Evolutionary conservation across 805 yeast genomes (phyloP), one percentile per base, ranked within the genome.

Genomic region (Pichia ethanolica): DNA sequence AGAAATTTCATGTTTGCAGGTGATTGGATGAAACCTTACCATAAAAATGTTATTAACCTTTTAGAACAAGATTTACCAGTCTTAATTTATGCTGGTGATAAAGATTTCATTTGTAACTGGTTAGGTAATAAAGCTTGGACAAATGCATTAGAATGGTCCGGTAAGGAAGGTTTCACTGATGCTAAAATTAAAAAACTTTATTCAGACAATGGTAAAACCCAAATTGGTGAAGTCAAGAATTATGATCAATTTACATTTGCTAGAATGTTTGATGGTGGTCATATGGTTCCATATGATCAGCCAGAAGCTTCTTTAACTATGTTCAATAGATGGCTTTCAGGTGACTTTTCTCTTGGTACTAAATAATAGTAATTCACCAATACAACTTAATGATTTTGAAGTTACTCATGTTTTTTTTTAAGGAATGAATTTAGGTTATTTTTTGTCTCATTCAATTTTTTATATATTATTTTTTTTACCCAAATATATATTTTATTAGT

Each of bases 51-150:
- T 37, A 64, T 79, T 48, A 78, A 78, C 42, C 71, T 82, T 53
- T 74, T 89, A 58, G 83, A 86, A 59, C 66, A 74, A 50, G 83
- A 78, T 28, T 62, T 88, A 43, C 96, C 96, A 20, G 90, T 89
- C 5, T 75, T 89, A 60, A 78, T 88, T 53, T 89, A 89, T 59
- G 96, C 96, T n/a, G 97, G 97, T 62, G 95, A 89, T 66, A 86
- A 89, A 68, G 97, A 89, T 67, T 89, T 77, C 67, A 88, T 89
- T 62, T 89, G 96, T 70, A 89, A 89, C 71, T 89, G 96, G 93
- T 73, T 89, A 56, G 97, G 96, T 56, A 86, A 88, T 69, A 79
- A 78, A 57, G 93, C 86, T 12, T 88, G 95, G 93, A 70, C 89
- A 13, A 75, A 84, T 62, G 73, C 67, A 54, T 71, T 87, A 54